phyloP scores from a whole-genome alignment of 2,329 filamentous ascomycete species.

The Verticillium nonalfalfae region DNA sequence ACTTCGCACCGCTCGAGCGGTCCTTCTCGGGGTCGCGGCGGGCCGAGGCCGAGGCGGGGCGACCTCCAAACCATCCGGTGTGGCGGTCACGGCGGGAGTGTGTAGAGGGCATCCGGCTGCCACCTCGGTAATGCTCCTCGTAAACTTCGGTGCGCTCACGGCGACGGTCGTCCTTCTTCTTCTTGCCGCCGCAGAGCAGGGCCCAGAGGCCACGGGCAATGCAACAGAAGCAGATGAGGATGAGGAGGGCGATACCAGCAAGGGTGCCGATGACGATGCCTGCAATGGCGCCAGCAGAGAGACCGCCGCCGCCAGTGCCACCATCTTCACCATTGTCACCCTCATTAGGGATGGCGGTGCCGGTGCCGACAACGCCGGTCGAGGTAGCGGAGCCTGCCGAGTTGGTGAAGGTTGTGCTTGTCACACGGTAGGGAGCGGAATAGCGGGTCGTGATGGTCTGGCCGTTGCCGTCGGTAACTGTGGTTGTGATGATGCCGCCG shows the following conservation, averaged over 20 bases:
- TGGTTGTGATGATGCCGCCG: slow-evolving; percentile 26
- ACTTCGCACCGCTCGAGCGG: slow-evolving; percentile 40
- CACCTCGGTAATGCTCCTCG: slow-evolving; percentile 54
- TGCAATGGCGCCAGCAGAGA: slow-evolving; percentile 70
- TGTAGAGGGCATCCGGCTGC: slow-evolving; percentile 31
- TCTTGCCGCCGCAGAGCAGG: slow-evolving; percentile 54
- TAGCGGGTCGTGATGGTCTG: slow-evolving; percentile 48
- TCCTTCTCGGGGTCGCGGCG: slow-evolving; percentile 42
- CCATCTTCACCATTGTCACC: slow-evolving; percentile 18
- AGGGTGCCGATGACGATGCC: slow-evolving; percentile 74
- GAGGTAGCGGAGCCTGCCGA: slow-evolving; percentile 34
- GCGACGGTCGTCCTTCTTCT: slow-evolving; percentile 37
- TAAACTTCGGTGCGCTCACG: slow-evolving; percentile 52
- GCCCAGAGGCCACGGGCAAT: slow-evolving; percentile 58
- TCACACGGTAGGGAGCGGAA: slow-evolving; percentile 45
- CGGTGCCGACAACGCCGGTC: slow-evolving; percentile 46
- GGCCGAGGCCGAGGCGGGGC: slow-evolving; percentile 28
- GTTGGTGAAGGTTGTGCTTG: slow-evolving; percentile 42
- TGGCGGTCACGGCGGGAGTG: slow-evolving; percentile 46
- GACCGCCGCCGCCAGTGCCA: slow-evolving; percentile 32
- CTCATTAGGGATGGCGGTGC: slow-evolving; percentile 33
- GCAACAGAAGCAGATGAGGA: slow-evolving; percentile 71
- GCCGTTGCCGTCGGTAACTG: slow-evolving; percentile 35
- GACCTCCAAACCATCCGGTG: slow-evolving; percentile 47
- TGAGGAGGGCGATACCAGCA: slow-evolving; percentile 58